Evolutionary conservation across 495 filamentous ascomycete genomes (phyloP), one percentile per base, ranked within the genome.

Genomic region (Ascobolus immersus): DNA sequence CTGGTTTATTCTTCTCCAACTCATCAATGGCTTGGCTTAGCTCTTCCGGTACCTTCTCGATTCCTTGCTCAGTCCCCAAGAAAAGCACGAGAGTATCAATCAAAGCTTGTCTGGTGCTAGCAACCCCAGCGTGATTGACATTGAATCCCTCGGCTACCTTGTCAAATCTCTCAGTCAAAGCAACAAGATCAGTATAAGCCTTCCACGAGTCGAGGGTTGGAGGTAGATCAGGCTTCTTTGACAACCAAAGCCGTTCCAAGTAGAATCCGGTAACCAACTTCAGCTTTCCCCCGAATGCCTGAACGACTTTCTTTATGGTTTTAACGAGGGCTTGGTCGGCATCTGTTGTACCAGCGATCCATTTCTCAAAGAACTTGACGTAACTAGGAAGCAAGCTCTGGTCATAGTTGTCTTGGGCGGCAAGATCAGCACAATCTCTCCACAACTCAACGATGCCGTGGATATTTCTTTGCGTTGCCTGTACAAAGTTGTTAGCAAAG

Each of bases 231-330:
- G 81, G 80, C 42, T 69, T 62, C 42, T 84, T 67, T 0, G 52
- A 40, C 23, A 61, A 61, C 86, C 86, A 96, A 1, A 94, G 58
- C 17, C 52, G 53, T 47, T 91, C 77, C 78, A 94, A 91, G 39
- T 67, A 71, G 12, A 79, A 60, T 2, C 82, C 82, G 2, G 69
- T 82, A 0, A 57, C 65, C 5, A 86, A 54, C 28, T 70, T 65
- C 44, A 50, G 37, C n/a, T 41, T 42, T 6, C 52, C 52, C 32
- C 58, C 52, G 45, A 71, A 65, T 3, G 43, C 47, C 18, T 70
- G 52, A 2, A 55, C 55, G 20, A 46, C 43, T 8, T 53, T 52
- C 4, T 62, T 43, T 4, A 52, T 36, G 5, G 43, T 19, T 33
- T 53, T 54, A 27, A 67, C 39, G 5, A 45, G 40, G 3, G 40